phyloP scores from a whole-genome alignment of 75 land plant species.

The Pinus tabuliformis region DNA sequence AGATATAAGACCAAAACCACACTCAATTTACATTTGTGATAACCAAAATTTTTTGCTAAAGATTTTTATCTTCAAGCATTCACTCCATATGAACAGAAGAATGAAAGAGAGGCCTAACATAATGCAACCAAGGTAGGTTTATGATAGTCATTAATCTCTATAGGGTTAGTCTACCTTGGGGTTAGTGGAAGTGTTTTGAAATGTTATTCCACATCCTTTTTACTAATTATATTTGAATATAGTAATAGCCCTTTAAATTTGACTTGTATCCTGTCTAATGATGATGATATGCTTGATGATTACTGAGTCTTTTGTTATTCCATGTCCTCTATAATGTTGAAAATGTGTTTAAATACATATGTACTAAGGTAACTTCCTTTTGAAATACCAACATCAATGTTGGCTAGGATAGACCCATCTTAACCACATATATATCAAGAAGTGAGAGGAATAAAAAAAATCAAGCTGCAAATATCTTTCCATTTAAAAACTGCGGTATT shows the following conservation, averaged over 20 bases:
- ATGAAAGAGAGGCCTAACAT: constrained; percentile 57
- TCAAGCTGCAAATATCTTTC: too few species aligned
- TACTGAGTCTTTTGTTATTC: too few species aligned
- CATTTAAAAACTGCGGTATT: too few species aligned
- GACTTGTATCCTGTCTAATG: too few species aligned
- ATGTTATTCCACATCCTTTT: not conserved
- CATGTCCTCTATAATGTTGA: too few species aligned
- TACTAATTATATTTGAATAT: not conserved
- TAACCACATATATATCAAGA: too few species aligned
- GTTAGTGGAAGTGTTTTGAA: not conserved
- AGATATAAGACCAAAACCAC: constrained; percentile 86
- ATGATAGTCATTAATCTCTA: not conserved
- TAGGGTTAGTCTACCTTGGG: not conserved
- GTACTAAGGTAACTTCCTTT: too few species aligned
- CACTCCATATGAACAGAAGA: constrained; percentile 77
- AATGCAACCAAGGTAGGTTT: constrained; percentile 77
- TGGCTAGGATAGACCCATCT: too few species aligned
- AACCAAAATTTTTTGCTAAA: constrained; percentile 62
- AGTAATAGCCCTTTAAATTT: not conserved
- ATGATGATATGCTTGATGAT: too few species aligned
- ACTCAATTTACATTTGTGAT: constrained; percentile 46
- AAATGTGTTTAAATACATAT: too few species aligned
- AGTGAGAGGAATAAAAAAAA: too few species aligned
- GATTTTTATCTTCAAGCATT: constrained; percentile 78
- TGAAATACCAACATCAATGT: too few species aligned